Conservation (phyloP, 2,329 filamentous ascomycete species). For the Aspergillus sp. region DNA sequence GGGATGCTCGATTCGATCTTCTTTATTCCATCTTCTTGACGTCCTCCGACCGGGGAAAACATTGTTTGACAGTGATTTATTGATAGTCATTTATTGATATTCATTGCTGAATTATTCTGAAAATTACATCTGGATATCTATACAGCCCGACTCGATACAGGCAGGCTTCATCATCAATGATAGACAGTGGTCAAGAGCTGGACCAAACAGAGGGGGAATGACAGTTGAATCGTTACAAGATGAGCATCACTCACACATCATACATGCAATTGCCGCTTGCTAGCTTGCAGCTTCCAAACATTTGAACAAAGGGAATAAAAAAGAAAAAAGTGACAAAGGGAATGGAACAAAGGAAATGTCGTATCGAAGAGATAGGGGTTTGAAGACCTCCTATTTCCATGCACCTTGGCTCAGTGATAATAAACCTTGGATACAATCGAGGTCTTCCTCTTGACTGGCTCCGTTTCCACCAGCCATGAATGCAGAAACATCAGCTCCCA, state of each 20-base stretch:
- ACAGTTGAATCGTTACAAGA: slow-evolving; percentile 15
- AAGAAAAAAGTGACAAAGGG: slow-evolving; percentile 16
- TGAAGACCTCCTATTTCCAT: slow-evolving; percentile 56
- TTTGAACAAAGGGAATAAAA: slow-evolving; percentile 8
- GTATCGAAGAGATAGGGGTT: slow-evolving; percentile 4
- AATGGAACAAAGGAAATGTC: slow-evolving; percentile 17
- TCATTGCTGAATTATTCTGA: no score
- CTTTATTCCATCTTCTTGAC: no score
- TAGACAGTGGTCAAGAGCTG: background rate
- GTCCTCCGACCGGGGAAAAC: no score
- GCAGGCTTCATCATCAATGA: background rate
- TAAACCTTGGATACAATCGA: slow-evolving; percentile 86
- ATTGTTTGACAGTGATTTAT: no score
- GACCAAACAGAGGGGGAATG: background rate
- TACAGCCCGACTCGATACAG: background rate
- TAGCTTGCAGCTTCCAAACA: slow-evolving; percentile 22
- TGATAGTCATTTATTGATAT: no score
- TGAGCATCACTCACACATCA: slow-evolving; percentile 16
- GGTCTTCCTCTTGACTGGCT: slow-evolving; percentile 70
- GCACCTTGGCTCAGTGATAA: slow-evolving; percentile 87
- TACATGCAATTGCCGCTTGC: slow-evolving; percentile 24
- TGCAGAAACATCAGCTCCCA: slow-evolving; percentile 62
- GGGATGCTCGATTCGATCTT: no score
- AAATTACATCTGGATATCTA: slow-evolving; percentile 1
- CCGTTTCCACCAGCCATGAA: slow-evolving; percentile 61